Base-by-base conservation (phyloP, 345 rosid species). In the Populus nigra region DNA sequence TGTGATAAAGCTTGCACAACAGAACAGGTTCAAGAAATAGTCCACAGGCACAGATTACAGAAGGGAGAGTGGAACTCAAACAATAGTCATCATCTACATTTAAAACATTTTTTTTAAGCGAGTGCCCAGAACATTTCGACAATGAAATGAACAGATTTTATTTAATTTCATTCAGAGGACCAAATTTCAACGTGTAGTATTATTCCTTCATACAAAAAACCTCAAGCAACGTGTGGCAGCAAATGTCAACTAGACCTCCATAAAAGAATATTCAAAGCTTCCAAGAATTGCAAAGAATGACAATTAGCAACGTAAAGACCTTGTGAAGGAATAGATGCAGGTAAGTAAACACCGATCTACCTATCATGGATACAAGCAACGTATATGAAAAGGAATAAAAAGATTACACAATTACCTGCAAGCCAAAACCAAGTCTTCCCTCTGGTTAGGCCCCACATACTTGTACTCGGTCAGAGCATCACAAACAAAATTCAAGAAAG, bases 391-490 rank as follows among this genome's bases (percentile, higher is more conserved):
- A 65, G 50, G 38, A 16, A 61, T 31, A 47, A 81, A 65, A 73
- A 73, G 35, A 20, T 47, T 55, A 29, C 29, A 78, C 45, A 11
- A 43, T 72, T 85, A 96, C 99, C 99, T 94, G 98, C 98, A 94
- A 49, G 99, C 98, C 82, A 96, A 88, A 86, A 86, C 81, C 87
- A 96, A 82, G 85, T 96, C 99, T 29, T 97, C 99, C 89, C 93
- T 89, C 86, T 94, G 98, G 79, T 96, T 89, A 36, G 89, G 93
- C 49, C 98, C 98, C 84, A 96, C 92, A 68, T 96, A 96, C 88
- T 94, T 94, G 62, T 96, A 96, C 36, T 96, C 97, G 73, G 93
- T 86, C 72, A 94, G 85, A 43, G 96, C 87, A 84, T 83, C 89
- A 73, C 97, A 96, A 59, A 94, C 97, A 84, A 92, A 88, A 85